phyloP scores from a whole-genome alignment of 306 rosid genomes.

The Quercus alba region DNA sequence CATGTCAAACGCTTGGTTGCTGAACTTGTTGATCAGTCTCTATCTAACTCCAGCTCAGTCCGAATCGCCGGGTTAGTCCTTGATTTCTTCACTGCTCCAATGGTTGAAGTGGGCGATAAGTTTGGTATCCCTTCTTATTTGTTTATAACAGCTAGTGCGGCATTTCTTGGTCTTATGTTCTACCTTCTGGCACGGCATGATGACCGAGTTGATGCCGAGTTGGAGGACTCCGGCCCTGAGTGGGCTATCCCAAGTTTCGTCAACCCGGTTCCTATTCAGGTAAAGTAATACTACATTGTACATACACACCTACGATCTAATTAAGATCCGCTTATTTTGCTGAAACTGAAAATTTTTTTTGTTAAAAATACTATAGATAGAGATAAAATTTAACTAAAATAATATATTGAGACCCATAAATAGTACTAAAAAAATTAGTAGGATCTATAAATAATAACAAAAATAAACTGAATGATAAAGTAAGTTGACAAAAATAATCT shows the following conservation, averaged over 20 bases:
- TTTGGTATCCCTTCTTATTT: slow-evolving; percentile 50
- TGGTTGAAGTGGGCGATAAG: slow-evolving; percentile 50
- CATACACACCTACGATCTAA: rapidly evolving
- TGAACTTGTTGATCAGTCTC: background rate
- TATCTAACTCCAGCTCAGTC: background rate
- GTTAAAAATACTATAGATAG: rapidly evolving
- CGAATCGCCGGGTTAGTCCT: slow-evolving; percentile 40
- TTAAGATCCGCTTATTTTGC: too few species aligned
- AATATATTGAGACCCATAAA: rapidly evolving
- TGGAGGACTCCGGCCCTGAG: slow-evolving; percentile 17
- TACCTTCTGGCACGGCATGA: slow-evolving; percentile 18
- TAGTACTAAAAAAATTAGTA: rapidly evolving
- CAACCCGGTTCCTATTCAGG: slow-evolving; percentile 30
- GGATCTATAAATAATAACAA: rapidly evolving
- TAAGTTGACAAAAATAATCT: too few species aligned
- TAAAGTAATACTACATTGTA: background rate
- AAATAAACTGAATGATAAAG: too few species aligned
- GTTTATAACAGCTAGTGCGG: slow-evolving; percentile 46
- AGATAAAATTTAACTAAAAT: rapidly evolving
- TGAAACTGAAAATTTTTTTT: too few species aligned
- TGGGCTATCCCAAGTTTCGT: slow-evolving; percentile 33
- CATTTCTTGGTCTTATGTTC: slow-evolving; percentile 41
- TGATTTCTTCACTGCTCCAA: slow-evolving; percentile 42
- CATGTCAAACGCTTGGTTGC: slow-evolving; percentile 23
- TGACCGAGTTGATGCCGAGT: background rate